Conservation (phyloP, 306 rosid genomes). For the Inga oerstediana region DNA sequence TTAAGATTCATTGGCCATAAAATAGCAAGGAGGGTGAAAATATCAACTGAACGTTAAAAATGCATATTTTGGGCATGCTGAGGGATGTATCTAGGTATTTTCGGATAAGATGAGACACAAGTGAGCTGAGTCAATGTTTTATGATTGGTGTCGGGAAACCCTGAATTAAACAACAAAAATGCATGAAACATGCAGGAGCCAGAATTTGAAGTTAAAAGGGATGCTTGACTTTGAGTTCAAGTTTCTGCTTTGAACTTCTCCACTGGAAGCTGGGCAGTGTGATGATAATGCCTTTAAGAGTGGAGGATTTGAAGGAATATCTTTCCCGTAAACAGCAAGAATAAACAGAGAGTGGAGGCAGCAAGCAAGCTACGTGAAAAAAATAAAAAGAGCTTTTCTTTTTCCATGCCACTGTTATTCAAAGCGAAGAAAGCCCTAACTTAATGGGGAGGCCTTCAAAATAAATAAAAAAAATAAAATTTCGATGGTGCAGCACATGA, state of each 20-base stretch:
- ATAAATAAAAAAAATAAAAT: neutral
- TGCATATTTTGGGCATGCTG: neutral
- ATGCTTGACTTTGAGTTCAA: slow-evolving; percentile 51
- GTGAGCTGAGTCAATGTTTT: neutral
- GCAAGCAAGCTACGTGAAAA: slow-evolving; percentile 25
- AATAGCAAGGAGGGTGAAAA: neutral
- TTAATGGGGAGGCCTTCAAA: slow-evolving; percentile 34
- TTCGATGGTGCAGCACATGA: slow-evolving; percentile 15
- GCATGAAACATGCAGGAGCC: slow-evolving; percentile 12
- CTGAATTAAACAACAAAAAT: slow-evolving; percentile 2
- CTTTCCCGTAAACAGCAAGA: slow-evolving; percentile 32
- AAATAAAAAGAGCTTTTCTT: slow-evolving; percentile 18
- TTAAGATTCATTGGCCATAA: neutral
- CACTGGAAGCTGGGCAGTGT: slow-evolving; percentile 28
- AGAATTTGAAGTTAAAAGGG: slow-evolving; percentile 31
- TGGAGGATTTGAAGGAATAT: slow-evolving; percentile 29
- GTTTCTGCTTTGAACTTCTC: slow-evolving; percentile 36
- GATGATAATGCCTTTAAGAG: slow-evolving; percentile 23
- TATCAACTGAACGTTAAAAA: neutral
- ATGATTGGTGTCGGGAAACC: neutral
- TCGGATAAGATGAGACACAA: neutral
- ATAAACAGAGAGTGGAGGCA: slow-evolving; percentile 32
- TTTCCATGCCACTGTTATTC: slow-evolving; percentile 21
- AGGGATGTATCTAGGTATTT: neutral
- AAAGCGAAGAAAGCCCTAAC: slow-evolving; percentile 38